phyloP scores from a whole-genome alignment of 768 basidiomycete genomes.

The Hortiboletus campestris region DNA sequence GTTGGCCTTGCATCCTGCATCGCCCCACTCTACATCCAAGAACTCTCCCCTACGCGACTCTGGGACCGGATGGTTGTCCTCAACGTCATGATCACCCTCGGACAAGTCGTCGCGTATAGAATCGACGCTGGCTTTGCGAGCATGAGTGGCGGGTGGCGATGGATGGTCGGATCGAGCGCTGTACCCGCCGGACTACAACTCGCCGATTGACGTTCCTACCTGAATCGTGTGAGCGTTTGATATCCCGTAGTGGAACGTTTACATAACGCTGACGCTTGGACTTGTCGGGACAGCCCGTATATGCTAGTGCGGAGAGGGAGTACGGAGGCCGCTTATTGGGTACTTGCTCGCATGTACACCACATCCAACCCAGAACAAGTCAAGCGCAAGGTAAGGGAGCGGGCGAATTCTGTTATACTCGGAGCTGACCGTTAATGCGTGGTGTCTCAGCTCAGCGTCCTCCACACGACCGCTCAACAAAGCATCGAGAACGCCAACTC shows the following conservation, averaged over 20 bases:
- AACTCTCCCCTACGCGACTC: conserved; percentile 71
- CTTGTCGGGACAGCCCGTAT: conserved; percentile 42
- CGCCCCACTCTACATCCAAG: conserved; percentile 82
- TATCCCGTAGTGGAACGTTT: background rate
- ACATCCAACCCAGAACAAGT: conserved; percentile 62
- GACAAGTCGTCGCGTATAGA: conserved; percentile 41
- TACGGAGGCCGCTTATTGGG: conserved; percentile 46
- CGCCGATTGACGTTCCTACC: conserved; percentile 60
- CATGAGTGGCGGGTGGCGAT: conserved; percentile 68
- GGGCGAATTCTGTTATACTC: background rate
- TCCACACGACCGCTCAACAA: conserved; percentile 57
- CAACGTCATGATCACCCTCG: no score
- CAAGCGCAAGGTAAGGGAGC: conserved; percentile 52
- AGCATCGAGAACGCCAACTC: conserved; percentile 60
- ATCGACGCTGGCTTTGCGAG: conserved; percentile 67
- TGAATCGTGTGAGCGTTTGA: conserved; percentile 62
- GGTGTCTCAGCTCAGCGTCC: conserved; percentile 47
- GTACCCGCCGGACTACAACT: conserved; percentile 68
- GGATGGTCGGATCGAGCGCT: conserved; percentile 78
- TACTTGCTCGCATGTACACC: conserved; percentile 69
- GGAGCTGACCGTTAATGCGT: background rate
- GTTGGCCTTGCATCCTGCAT: conserved; percentile 77
- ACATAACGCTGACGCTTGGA: background rate
- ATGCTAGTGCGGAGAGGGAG: conserved; percentile 62
- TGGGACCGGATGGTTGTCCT: conserved; percentile 72